Evolutionary conservation across 129 eudicot species (phyloP).

Genomic region (Pseudognaphalium luteoalbum): DNA sequence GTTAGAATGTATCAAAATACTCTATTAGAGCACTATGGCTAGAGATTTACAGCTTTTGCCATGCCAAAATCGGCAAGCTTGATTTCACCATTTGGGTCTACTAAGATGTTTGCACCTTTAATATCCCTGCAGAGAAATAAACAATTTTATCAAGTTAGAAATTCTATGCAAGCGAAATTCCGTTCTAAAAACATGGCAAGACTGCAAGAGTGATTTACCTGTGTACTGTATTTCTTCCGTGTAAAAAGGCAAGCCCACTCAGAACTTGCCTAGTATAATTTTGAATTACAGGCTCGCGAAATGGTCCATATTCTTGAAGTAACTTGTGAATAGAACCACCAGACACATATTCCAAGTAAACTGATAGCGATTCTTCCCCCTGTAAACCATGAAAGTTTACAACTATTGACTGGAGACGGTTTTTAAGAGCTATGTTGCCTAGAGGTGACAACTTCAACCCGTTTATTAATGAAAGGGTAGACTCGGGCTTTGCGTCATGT

Average conservation of each 20-base stretch:
- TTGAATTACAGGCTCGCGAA: constrained; percentile 87
- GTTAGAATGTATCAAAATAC: background rate
- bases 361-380: constrained; percentile 85
- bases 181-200: constrained; percentile 1
- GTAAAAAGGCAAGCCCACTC: constrained; percentile 79
- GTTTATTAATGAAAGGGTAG: background rate
- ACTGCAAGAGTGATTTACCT: constrained; percentile 46
- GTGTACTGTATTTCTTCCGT: constrained; percentile 79
- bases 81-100: constrained; percentile 86
- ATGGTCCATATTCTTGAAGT: constrained; percentile 87
- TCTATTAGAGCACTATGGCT: background rate
- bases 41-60: constrained; percentile 79
- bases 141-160: background rate
- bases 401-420: background rate
- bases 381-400: constrained; percentile 18
- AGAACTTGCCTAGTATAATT: constrained; percentile 91
- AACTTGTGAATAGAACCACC: constrained; percentile 94
- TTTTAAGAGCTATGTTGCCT: background rate
- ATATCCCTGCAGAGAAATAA: constrained; percentile 61
- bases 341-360: constrained; percentile 85
- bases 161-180: background rate
- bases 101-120: constrained; percentile 91
- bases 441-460: background rate
- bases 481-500: background rate
- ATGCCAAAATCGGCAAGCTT: constrained; percentile 98